A percentile compares a stretch with the other conserved stretches of the same genome.
Conservation (phyloP, 495 filamentous ascomycete species). For the Cercophora sp. region DNA sequence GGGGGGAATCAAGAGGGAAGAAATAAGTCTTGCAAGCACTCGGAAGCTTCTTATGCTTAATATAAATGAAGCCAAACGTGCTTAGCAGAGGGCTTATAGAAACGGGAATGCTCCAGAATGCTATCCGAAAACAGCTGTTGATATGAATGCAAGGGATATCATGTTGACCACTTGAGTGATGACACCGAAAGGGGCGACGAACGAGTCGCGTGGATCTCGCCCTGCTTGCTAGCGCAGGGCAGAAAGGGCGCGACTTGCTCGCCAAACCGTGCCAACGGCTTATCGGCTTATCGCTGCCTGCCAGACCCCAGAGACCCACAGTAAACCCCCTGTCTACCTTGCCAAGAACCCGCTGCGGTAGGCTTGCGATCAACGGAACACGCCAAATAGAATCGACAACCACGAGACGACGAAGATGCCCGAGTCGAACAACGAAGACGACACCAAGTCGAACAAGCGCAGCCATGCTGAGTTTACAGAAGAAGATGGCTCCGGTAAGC, state of each 20-base stretch:
- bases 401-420: constrained; percentile 23
- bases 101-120: too few relatives aligned
- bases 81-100: too few relatives aligned
- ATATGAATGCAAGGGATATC: too few relatives aligned
- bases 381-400: not conserved
- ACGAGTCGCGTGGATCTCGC: too few relatives aligned
- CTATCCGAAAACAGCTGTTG: too few relatives aligned
- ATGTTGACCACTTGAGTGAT: too few relatives aligned
- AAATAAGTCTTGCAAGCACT: not conserved
- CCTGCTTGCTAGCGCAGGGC: too few relatives aligned
- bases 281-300: not conserved
- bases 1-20: too few relatives aligned
- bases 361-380: constrained; percentile 1
- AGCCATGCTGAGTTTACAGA: constrained; percentile 42
- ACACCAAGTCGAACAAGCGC: constrained; percentile 41
- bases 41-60: not conserved
- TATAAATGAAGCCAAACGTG: too few relatives aligned
- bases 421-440: constrained; percentile 23
- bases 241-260: too few relatives aligned
- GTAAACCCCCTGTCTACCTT: not conserved
- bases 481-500: constrained; percentile 39
- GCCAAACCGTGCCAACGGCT: too few relatives aligned
- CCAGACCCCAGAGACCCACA: not conserved
- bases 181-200: too few relatives aligned
- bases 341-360: not conserved